These are phyloP conservation scores for Pogostemon cablin DNA, from an alignment of 257 asterid species.

Conservation along the genomic window DNA sequence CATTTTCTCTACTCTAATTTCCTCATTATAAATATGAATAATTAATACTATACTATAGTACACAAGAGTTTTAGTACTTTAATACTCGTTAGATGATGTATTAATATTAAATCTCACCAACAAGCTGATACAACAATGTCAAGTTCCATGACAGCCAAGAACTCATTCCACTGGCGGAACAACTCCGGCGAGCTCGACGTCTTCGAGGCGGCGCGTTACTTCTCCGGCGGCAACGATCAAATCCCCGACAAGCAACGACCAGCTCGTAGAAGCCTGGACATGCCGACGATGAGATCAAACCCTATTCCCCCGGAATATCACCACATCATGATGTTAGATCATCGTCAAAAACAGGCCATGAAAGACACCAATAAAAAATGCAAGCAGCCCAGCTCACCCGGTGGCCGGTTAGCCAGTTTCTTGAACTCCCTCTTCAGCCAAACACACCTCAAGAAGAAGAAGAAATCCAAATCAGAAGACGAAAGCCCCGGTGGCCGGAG, in stretches of 20 bases:
- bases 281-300: slow-evolving; percentile 40
- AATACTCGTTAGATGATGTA: too few species aligned
- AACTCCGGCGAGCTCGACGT: slow-evolving; percentile 83
- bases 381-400: slow-evolving; percentile 88
- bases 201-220: slow-evolving; percentile 81
- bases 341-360: slow-evolving; percentile 33
- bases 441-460: slow-evolving; percentile 65
- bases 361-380: slow-evolving; percentile 36
- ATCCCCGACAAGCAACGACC: slow-evolving; percentile 13
- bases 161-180: slow-evolving; percentile 53
- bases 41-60: neutral
- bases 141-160: slow-evolving; percentile 47
- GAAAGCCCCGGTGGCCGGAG: slow-evolving; percentile 62
- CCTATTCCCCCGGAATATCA: slow-evolving; percentile 40
- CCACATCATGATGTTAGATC: slow-evolving; percentile 23
- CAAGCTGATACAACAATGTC: neutral
- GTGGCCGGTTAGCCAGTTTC: slow-evolving; percentile 72
- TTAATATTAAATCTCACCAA: too few species aligned
- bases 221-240: slow-evolving; percentile 56
- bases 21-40: neutral
- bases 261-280: slow-evolving; percentile 66
- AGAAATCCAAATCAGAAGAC: slow-evolving; percentile 63
- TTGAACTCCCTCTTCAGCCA: slow-evolving; percentile 79
- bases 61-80: neutral
- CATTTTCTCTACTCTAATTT: slow-evolving; percentile 17